phyloP scores from a whole-genome alignment of 1,139 yeast genomes.

The Geotrichum cucujoidarum region DNA sequence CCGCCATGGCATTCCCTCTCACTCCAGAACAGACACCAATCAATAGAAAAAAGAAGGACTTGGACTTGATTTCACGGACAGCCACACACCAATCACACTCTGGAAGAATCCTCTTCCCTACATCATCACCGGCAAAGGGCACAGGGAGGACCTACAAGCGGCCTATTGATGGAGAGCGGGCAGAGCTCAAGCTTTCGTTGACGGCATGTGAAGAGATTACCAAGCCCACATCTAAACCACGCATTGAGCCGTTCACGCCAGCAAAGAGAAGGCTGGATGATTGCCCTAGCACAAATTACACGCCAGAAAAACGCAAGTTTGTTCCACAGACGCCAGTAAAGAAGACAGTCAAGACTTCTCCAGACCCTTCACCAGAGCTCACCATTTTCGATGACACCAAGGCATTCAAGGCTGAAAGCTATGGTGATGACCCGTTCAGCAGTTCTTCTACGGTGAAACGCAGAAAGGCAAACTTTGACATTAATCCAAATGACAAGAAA shows the following conservation, averaged over 20 bases:
- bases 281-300: background rate
- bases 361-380: constrained; percentile 13
- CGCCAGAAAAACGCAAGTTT: background rate
- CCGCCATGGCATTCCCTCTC: constrained; percentile 16
- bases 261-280: background rate
- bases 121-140: constrained; percentile 18
- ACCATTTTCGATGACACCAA: constrained; percentile 25
- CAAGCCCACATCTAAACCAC: too few species aligned
- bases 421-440: constrained; percentile 15
- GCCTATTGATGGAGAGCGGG: background rate
- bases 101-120: constrained; percentile 17
- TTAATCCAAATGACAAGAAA: background rate
- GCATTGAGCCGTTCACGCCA: too few species aligned
- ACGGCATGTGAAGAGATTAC: background rate
- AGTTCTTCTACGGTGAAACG: constrained; percentile 4
- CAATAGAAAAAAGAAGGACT: constrained; percentile 15
- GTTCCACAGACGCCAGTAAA: background rate
- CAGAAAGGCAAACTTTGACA: constrained; percentile 3
- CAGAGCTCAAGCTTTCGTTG: background rate
- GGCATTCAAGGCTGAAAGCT: constrained; percentile 25
- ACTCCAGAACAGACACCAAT: constrained; percentile 22
- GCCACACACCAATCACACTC: constrained; percentile 1
- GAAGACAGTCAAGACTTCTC: constrained; percentile 1
- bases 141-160: constrained; percentile 18
- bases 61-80: constrained; percentile 15